Percentiles rank a stretch among this genome's conserved stretches.
Conservation (phyloP, 768 basidiomycete species). For the Trametes cingulata region DNA sequence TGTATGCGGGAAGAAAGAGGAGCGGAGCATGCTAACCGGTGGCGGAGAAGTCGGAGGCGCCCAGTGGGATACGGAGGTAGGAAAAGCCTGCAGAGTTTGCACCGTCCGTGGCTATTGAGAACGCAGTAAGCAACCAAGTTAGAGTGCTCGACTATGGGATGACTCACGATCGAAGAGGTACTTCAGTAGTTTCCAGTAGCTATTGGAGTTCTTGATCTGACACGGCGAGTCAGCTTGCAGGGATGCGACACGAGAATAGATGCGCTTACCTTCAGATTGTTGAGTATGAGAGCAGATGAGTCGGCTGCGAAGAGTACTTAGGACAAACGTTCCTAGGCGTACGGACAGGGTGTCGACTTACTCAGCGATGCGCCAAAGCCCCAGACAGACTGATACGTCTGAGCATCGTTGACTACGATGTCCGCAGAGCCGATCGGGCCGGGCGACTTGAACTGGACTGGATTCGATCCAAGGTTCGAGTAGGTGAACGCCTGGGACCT, state of each 20-base stretch:
- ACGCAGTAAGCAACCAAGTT: not conserved
- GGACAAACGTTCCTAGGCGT: not conserved
- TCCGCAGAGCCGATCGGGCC: slow-evolving; percentile 58
- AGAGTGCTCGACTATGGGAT: not conserved
- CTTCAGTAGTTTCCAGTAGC: slow-evolving; percentile 59
- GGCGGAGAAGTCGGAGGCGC: slow-evolving; percentile 73
- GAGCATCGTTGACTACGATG: slow-evolving; percentile 57
- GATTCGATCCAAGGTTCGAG: slow-evolving; percentile 44
- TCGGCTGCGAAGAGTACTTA: slow-evolving; percentile 49
- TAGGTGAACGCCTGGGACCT: slow-evolving; percentile 51
- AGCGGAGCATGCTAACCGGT: slow-evolving; percentile 38
- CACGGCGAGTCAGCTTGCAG: not conserved
- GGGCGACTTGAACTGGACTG: slow-evolving; percentile 57
- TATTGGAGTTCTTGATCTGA: slow-evolving; percentile 51
- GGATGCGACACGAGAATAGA: not conserved
- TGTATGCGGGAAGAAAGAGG: not conserved
- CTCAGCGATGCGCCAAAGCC: slow-evolving; percentile 72
- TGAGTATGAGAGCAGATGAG: slow-evolving; percentile 62
- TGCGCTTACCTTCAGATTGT: slow-evolving; percentile 58
- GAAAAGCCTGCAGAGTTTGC: slow-evolving; percentile 65
- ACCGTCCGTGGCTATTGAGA: slow-evolving; percentile 50
- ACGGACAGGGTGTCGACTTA: slow-evolving; percentile 32
- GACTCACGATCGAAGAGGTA: slow-evolving; percentile 54
- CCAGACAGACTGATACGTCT: slow-evolving; percentile 57
- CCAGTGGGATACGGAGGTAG: slow-evolving; percentile 69